A percentile compares a stretch with the other conserved stretches of the same genome.
Evolutionary conservation across 495 filamentous ascomycete genomes (phyloP).

Genomic region (Melanomma pulvis-pyrius): DNA sequence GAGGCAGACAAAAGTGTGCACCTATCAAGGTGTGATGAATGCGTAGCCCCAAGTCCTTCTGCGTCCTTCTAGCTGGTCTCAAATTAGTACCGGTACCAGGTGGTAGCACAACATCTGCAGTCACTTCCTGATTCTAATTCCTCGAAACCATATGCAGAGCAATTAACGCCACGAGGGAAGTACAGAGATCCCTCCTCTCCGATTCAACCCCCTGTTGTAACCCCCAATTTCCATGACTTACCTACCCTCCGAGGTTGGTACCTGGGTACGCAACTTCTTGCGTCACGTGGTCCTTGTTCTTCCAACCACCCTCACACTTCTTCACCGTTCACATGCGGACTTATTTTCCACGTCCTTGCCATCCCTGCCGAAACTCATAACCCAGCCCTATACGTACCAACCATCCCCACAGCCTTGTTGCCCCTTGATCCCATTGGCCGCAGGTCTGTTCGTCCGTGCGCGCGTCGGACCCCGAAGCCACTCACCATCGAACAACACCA

Average conservation of each 20-base stretch:
- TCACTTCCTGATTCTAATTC: no score
- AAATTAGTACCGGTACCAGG: no score
- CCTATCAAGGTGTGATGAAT: no score
- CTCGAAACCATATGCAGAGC: no score
- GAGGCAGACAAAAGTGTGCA: no score
- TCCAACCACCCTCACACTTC: background rate
- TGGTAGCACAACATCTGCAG: no score
- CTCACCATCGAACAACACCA: background rate
- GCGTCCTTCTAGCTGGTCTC: no score
- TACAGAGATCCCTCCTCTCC: no score
- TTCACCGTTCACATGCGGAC: background rate
- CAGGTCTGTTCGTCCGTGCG: background rate
- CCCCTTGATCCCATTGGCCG: background rate
- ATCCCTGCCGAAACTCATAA: background rate
- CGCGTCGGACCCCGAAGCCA: constrained; percentile 4
- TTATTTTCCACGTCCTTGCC: background rate
- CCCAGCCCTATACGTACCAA: background rate
- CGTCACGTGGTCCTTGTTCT: background rate
- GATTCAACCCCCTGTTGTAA: no score
- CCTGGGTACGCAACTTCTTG: background rate
- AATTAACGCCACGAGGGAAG: no score
- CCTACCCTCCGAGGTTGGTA: background rate
- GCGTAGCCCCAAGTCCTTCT: no score
- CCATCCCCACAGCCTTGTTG: background rate
- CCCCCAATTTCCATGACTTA: no score